Percentiles rank a stretch among this genome's conserved stretches.
These are phyloP conservation scores for Sanghuangporus baumii DNA, from an alignment of 1,284 basidiomycete species.

Conservation along the genomic window DNA sequence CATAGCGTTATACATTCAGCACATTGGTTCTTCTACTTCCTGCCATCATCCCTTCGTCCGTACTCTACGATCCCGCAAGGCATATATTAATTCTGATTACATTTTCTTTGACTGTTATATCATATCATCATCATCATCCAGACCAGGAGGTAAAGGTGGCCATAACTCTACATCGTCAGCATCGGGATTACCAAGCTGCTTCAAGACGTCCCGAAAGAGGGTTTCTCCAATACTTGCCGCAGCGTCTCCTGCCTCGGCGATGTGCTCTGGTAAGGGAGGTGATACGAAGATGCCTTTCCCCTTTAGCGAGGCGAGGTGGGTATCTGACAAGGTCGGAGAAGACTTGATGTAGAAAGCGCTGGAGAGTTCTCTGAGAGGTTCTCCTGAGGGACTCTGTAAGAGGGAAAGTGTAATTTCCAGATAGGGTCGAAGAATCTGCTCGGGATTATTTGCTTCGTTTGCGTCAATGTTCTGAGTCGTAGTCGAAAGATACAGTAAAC, in stretches of 20 bases:
- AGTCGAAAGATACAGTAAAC: conserved; percentile 56
- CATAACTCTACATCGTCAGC: conserved; percentile 5
- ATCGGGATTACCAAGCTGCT: conserved; percentile 8
- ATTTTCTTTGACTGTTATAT: not conserved
- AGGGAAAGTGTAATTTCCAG: conserved; percentile 43
- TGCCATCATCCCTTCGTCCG: not conserved
- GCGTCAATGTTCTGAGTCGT: conserved; percentile 31
- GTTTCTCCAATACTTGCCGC: conserved; percentile 54
- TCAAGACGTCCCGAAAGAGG: conserved; percentile 52
- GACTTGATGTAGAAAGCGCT: conserved; percentile 14
- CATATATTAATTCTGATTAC: not conserved
- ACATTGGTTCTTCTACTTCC: not conserved
- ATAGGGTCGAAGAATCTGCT: conserved; percentile 55
- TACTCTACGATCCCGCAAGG: not conserved
- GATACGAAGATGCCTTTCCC: conserved; percentile 32
- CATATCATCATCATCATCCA: conserved; percentile 10
- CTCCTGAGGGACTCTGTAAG: conserved; percentile 19
- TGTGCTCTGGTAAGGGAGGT: conserved; percentile 33
- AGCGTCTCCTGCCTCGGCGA: conserved; percentile 53
- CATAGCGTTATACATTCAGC: not conserved
- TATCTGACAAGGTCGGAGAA: not conserved
- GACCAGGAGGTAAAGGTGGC: conserved; percentile 8
- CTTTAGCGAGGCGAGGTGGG: not conserved
- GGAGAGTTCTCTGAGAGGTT: conserved; percentile 20
- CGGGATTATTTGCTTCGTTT: conserved; percentile 26